Evolutionary conservation across 192 early-diverging fungal species (phyloP).

Genomic region (Piromyces finnis): DNA sequence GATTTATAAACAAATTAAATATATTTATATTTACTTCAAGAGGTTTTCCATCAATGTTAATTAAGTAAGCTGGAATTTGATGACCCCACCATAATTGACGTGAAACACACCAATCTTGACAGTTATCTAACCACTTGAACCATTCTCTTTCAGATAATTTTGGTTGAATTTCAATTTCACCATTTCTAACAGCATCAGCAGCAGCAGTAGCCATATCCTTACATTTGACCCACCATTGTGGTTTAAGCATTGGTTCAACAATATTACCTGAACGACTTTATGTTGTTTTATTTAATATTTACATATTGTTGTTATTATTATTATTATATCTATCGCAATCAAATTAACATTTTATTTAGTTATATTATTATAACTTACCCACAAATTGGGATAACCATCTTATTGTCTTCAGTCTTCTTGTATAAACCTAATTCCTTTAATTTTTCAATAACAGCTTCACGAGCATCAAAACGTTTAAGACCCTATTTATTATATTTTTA

Average conservation of each 20-base stretch:
- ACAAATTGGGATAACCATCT: slow-evolving; percentile 87
- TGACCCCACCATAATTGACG: slow-evolving; percentile 99
- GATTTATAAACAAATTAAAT: no score
- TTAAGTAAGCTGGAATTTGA: slow-evolving; percentile 85
- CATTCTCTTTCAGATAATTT: slow-evolving; percentile 76
- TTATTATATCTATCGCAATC: no score
- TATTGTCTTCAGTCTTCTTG: slow-evolving; percentile 67
- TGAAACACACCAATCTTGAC: slow-evolving; percentile 86
- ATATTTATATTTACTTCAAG: slow-evolving; percentile 10
- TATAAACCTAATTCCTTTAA: slow-evolving; percentile 81
- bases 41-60: slow-evolving; percentile 50
- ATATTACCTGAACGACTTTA: slow-evolving; percentile 64
- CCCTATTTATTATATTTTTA: slow-evolving; percentile 20
- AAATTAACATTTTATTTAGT: no score
- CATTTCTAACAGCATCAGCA: slow-evolving; percentile 48
- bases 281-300: neutral
- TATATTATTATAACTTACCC: no score
- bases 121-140: slow-evolving; percentile 90
- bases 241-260: slow-evolving; percentile 95
- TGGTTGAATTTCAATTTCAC: slow-evolving; percentile 68
- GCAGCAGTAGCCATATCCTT: slow-evolving; percentile 71
- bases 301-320: no score
- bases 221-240: slow-evolving; percentile 98
- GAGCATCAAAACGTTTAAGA: slow-evolving; percentile 83
- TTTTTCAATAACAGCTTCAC: slow-evolving; percentile 67